These are phyloP conservation scores for Erigeron canadensis DNA, from an alignment of 129 eudicot species.

Conservation along the genomic window DNA sequence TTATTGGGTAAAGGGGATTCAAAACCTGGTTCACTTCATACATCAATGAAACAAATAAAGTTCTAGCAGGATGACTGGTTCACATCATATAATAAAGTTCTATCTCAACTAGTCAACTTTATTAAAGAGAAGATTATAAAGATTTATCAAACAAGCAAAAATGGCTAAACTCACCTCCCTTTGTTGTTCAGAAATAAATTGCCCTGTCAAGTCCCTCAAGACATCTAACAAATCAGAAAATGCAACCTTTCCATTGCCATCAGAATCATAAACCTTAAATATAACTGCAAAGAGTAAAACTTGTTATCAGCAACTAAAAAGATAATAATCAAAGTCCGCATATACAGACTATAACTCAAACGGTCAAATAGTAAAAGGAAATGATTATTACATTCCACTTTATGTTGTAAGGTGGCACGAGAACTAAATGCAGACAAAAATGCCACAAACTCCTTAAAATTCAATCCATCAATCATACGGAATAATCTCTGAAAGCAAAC, in stretches of 20 bases:
- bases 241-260: conserved; percentile 83
- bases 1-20: too few relatives aligned
- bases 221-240: conserved; percentile 80
- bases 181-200: conserved; percentile 80
- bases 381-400: conserved; percentile 70
- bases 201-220: conserved; percentile 79
- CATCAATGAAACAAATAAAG: too few relatives aligned
- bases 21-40: too few relatives aligned
- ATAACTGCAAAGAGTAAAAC: conserved; percentile 46
- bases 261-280: conserved; percentile 86
- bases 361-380: not conserved
- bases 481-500: conserved; percentile 57
- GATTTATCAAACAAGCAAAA: not conserved
- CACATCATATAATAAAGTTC: too few relatives aligned
- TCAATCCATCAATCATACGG: conserved; percentile 88
- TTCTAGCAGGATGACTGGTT: too few relatives aligned
- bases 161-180: conserved; percentile 56
- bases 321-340: not conserved
- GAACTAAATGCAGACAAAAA: conserved; percentile 94
- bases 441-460: conserved; percentile 85
- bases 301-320: not conserved
- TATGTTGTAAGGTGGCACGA: conserved; percentile 81
- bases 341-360: conserved; percentile 3
- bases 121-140: not conserved
- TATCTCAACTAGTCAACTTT: too few relatives aligned